Conservation (phyloP, 2,329 filamentous ascomycete species). For the Nannizzia gypsea region DNA sequence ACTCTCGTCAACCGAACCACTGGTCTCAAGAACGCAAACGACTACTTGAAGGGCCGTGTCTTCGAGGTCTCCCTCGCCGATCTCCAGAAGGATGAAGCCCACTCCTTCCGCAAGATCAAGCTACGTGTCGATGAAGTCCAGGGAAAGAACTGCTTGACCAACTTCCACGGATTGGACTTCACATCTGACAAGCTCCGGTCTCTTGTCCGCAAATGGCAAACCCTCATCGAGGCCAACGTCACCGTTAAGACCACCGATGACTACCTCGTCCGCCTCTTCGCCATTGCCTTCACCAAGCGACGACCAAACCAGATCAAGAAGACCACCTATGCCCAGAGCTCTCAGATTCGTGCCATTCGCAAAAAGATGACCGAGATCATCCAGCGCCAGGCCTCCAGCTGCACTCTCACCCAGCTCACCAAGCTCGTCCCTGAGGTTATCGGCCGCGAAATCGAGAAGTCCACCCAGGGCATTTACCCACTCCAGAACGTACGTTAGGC, state of each 20-base stretch:
- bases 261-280: conserved; percentile 97
- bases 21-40: conserved; percentile 99
- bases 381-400: conserved; percentile 83
- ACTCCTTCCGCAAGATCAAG: conserved; percentile 99
- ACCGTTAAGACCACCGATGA: conserved; percentile 99
- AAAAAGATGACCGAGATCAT: conserved; percentile 99
- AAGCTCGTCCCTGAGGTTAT: conserved; percentile 99
- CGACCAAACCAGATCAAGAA: conserved; percentile 99
- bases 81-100: conserved; percentile 99
- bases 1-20: conserved; percentile 98
- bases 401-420: conserved; percentile 89
- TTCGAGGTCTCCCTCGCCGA: conserved; percentile 98
- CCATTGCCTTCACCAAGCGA: conserved; percentile 98
- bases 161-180: conserved; percentile 99
- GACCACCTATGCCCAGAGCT: conserved; percentile 95
- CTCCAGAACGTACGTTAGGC: conserved; percentile 76
- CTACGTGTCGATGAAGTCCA: conserved; percentile 97
- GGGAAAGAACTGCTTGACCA: conserved; percentile 99
- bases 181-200: conserved; percentile 99
- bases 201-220: conserved; percentile 98
- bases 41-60: conserved; percentile 96
- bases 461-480: conserved; percentile 98
- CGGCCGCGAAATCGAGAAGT: conserved; percentile 99
- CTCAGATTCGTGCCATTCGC: conserved; percentile 94
- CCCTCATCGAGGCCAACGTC: conserved; percentile 97